A percentile compares a stretch with the other conserved stretches of the same genome.
Evolutionary conservation across 352 stramenopile species (phyloP).

Genomic region (Globisporangium takayamanum): DNA sequence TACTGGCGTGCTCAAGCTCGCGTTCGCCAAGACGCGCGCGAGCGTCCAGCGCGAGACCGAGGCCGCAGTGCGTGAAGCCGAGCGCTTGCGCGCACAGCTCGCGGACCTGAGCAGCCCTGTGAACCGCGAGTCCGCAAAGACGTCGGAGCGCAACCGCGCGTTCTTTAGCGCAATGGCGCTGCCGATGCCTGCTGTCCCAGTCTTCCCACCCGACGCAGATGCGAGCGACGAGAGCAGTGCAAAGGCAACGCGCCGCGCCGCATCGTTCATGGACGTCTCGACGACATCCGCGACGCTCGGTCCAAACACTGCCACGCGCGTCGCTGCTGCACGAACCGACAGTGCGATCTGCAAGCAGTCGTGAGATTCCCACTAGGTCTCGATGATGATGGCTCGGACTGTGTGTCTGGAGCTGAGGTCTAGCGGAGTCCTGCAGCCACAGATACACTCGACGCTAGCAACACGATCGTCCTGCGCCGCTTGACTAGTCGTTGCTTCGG

Average conservation of each 20-base stretch:
- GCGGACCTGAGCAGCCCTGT: conserved; percentile 8
- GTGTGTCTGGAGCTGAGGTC: background rate
- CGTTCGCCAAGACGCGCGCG: conserved; percentile 47
- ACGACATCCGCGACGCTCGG: conserved; percentile 14
- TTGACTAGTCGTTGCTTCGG: background rate
- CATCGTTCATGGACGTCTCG: conserved; percentile 11
- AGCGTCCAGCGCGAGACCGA: conserved; percentile 23
- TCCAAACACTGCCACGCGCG: conserved; percentile 13
- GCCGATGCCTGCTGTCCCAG: conserved; percentile 23
- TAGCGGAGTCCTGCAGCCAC: too few relatives aligned
- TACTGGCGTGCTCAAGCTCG: conserved; percentile 29
- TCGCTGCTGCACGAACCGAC: conserved; percentile 15
- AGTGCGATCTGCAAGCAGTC: conserved; percentile 33
- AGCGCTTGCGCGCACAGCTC: conserved; percentile 27
- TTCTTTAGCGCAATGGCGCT: conserved; percentile 41
- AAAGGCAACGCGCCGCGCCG: conserved; percentile 15
- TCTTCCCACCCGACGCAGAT: conserved; percentile 11
- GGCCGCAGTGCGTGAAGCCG: conserved; percentile 19
- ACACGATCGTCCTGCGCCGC: background rate
- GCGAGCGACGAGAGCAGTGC: background rate
- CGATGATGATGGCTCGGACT: background rate
- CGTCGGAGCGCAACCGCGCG: conserved; percentile 14
- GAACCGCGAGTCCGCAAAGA: conserved; percentile 1
- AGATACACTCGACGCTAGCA: background rate
- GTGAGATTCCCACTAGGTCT: conserved; percentile 1